A percentile compares a stretch with the other conserved stretches of the same genome.
These are phyloP conservation scores for Pythium biforme DNA, from an alignment of 352 stramenopile genomes.

Conservation along the genomic window DNA sequence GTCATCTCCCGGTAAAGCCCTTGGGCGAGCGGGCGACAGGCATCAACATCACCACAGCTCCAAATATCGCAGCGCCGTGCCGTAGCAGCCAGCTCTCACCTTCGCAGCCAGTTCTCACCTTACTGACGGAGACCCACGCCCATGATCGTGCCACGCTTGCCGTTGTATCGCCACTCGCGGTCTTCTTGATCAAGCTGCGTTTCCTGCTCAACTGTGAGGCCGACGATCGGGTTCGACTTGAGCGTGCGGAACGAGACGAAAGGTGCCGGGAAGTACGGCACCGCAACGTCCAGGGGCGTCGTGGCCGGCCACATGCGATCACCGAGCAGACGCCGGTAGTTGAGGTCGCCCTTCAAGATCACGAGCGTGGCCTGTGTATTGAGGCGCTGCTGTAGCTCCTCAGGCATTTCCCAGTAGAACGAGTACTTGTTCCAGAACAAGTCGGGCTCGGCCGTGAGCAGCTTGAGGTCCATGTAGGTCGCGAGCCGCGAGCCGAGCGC, in stretches of 20 bases:
- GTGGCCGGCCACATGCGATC: conserved; percentile 91
- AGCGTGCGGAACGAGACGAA: conserved; percentile 74
- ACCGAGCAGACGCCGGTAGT: conserved; percentile 95
- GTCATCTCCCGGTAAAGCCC: background rate
- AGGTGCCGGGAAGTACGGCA: conserved; percentile 66
- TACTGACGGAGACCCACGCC: conserved; percentile 35
- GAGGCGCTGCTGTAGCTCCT: conserved; percentile 32
- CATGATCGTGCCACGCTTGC: conserved; percentile 68
- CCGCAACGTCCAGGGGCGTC: conserved; percentile 81
- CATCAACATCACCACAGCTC: background rate
- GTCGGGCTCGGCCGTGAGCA: conserved; percentile 31
- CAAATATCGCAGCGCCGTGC: too few relatives aligned
- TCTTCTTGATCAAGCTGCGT: conserved; percentile 49
- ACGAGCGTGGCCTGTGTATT: conserved; percentile 67
- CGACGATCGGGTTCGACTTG: conserved; percentile 71
- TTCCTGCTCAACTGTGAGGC: conserved; percentile 44
- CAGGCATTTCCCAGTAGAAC: conserved; percentile 72
- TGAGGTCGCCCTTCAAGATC: conserved; percentile 97
- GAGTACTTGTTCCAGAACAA: conserved; percentile 72
- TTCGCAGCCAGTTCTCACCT: too few relatives aligned
- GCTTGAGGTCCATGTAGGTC: conserved; percentile 27
- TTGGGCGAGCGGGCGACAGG: too few relatives aligned
- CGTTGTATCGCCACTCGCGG: conserved; percentile 61
- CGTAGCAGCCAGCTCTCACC: too few relatives aligned
- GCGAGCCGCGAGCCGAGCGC: conserved; percentile 47